phyloP scores from a whole-genome alignment of 176 grass and related monocot species.

The Aegilops sharonensis region DNA sequence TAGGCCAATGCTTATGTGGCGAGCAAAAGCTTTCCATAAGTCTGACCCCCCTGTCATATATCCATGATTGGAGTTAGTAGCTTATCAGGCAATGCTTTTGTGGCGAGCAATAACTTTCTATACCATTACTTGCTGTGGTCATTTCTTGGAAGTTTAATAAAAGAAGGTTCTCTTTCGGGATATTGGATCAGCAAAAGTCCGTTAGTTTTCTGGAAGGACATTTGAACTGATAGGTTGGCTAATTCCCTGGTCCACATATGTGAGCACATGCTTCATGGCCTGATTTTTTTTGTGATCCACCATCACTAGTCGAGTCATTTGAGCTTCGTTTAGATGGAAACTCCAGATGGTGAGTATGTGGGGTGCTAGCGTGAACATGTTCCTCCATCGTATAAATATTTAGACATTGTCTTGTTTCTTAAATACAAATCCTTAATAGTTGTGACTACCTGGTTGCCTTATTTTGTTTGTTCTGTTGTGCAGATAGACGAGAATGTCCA shows the following conservation, averaged over 20 bases:
- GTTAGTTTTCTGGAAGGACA: background rate
- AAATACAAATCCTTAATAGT: background rate
- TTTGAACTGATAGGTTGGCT: background rate
- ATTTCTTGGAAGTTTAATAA: background rate
- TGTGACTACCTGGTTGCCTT: conserved; percentile 10
- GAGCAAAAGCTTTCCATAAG: background rate
- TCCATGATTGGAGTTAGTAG: conserved; percentile 7
- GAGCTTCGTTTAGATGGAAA: conserved; percentile 15
- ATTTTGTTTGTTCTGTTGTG: conserved; percentile 33
- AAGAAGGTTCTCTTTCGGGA: background rate
- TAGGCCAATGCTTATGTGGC: background rate
- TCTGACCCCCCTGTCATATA: background rate
- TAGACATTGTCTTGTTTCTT: background rate
- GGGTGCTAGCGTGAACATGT: background rate
- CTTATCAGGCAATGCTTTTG: background rate
- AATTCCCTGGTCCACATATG: conserved; percentile 8
- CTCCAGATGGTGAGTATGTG: background rate
- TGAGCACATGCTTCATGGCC: background rate
- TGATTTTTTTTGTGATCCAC: background rate
- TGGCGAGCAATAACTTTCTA: background rate
- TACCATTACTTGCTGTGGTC: background rate
- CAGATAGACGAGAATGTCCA: conserved; percentile 99
- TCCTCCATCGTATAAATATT: background rate
- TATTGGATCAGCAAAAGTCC: background rate
- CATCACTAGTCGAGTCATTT: conserved; percentile 7